Percentiles rank a stretch among this genome's conserved stretches.
These are phyloP conservation scores for Nothopassalora personata DNA, from an alignment of 2,329 filamentous ascomycete species.

Conservation along the genomic window DNA sequence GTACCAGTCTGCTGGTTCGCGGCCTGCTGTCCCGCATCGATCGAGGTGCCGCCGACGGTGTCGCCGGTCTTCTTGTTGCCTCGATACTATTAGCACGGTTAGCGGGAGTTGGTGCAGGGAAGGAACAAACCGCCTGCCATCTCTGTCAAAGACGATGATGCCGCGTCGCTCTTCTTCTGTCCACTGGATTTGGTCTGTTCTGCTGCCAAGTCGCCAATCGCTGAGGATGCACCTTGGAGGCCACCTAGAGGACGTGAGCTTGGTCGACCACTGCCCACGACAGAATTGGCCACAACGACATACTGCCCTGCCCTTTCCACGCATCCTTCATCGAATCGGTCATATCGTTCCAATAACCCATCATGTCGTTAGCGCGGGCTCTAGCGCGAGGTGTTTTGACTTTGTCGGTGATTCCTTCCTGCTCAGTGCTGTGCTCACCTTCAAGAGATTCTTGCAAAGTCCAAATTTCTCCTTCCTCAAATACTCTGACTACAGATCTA, in stretches of 20 bases:
- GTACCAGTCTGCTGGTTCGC: constrained; percentile 27
- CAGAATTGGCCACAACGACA: not conserved
- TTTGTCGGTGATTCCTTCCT: not conserved
- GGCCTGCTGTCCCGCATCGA: constrained; percentile 25
- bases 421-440: not conserved
- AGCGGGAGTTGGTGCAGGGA: not conserved
- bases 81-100: not conserved
- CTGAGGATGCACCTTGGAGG: constrained; percentile 23
- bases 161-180: constrained; percentile 29
- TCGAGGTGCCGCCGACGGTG: constrained; percentile 22
- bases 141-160: constrained; percentile 20
- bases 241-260: constrained; percentile 19
- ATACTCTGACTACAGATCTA: not conserved
- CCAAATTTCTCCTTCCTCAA: not conserved
- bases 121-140: constrained; percentile 20
- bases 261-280: not conserved
- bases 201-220: constrained; percentile 25
- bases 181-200: constrained; percentile 23
- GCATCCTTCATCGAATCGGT: constrained; percentile 27
- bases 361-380: not conserved
- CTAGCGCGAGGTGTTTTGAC: not conserved
- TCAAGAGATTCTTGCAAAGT: not conserved
- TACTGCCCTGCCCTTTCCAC: constrained; percentile 28
- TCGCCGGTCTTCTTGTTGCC: constrained; percentile 20
- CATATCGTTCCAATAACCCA: constrained; percentile 16